A percentile compares a stretch with the other conserved stretches of the same genome.
Conservation (phyloP, 805 yeast genomes). For the Pichia eremophila region DNA sequence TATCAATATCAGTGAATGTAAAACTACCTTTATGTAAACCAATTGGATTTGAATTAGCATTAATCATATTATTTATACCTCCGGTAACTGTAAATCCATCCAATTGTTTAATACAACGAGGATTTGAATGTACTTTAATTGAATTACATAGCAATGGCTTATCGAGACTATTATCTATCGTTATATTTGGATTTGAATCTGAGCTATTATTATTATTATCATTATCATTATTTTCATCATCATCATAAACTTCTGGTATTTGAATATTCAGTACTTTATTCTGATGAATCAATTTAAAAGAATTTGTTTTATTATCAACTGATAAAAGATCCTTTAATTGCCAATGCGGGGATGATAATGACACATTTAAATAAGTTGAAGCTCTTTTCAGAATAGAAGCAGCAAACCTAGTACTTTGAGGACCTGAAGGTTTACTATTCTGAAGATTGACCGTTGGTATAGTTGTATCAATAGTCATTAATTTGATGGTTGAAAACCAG, state of each 20-base stretch:
- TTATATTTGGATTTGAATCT: too few species aligned
- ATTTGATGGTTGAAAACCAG: too few species aligned
- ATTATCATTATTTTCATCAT: background rate
- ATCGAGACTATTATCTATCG: too few species aligned
- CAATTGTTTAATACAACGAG: conserved; percentile 57
- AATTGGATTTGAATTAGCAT: background rate
- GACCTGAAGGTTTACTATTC: background rate
- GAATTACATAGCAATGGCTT: background rate
- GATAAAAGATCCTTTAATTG: conserved; percentile 58
- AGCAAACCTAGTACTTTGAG: conserved; percentile 1
- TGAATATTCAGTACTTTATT: background rate
- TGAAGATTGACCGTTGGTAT: background rate
- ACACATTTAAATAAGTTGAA: conserved; percentile 4
- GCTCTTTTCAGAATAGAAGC: background rate
- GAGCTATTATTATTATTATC: too few species aligned
- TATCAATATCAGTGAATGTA: conserved; percentile 29
- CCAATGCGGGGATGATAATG: conserved; percentile 43
- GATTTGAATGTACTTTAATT: conserved; percentile 34
- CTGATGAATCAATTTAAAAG: background rate
- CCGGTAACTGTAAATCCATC: conserved; percentile 42
- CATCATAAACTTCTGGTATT: background rate
- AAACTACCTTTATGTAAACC: conserved; percentile 45
- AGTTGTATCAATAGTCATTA: conserved; percentile 1
- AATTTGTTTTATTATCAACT: background rate
- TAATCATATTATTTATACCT: conserved; percentile 26